phyloP scores from a whole-genome alignment of 1,284 basidiomycete species.

The Phenoliferia sp. region DNA sequence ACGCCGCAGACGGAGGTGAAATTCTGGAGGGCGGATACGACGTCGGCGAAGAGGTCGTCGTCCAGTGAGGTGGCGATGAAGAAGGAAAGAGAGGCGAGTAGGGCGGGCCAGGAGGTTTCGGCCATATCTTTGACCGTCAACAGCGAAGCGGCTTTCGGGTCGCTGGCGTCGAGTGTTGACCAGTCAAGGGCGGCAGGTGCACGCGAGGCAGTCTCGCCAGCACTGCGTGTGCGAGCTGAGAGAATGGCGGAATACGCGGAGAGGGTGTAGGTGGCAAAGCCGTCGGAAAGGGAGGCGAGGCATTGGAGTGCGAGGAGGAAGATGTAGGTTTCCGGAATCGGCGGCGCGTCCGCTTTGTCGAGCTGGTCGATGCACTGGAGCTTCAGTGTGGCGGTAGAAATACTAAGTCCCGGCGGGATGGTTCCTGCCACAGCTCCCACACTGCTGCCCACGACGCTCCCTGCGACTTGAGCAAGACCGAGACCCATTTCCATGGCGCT shows the following conservation, averaged over 20 bases:
- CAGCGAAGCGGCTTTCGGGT: constrained; percentile 48
- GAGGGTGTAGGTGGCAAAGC: constrained; percentile 67
- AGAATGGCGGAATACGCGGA: constrained; percentile 48
- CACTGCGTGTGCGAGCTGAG: constrained; percentile 46
- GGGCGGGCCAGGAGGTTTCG: constrained; percentile 78
- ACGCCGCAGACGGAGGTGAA: constrained; percentile 87
- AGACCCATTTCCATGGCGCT: constrained; percentile 71
- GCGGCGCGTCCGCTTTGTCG: constrained; percentile 89
- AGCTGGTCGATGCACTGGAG: constrained; percentile 80
- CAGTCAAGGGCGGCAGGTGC: constrained; percentile 71
- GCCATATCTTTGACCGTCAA: constrained; percentile 68
- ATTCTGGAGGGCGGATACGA: constrained; percentile 71
- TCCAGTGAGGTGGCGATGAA: constrained; percentile 82
- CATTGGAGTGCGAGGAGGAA: constrained; percentile 88
- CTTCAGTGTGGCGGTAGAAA: constrained; percentile 18
- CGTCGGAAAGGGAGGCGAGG: constrained; percentile 79
- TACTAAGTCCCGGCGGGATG: constrained; percentile 52
- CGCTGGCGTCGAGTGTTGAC: constrained; percentile 51
- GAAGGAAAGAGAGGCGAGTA: constrained; percentile 83
- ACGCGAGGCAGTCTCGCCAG: constrained; percentile 59
- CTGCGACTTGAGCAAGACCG: constrained; percentile 61
- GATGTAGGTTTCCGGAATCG: constrained; percentile 84
- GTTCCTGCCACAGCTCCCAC: constrained; percentile 58
- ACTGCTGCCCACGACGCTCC: constrained; percentile 58
- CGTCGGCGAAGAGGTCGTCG: constrained; percentile 79